Base-by-base conservation (phyloP, 106 monocot species). In the Dendrobium catenatum region DNA sequence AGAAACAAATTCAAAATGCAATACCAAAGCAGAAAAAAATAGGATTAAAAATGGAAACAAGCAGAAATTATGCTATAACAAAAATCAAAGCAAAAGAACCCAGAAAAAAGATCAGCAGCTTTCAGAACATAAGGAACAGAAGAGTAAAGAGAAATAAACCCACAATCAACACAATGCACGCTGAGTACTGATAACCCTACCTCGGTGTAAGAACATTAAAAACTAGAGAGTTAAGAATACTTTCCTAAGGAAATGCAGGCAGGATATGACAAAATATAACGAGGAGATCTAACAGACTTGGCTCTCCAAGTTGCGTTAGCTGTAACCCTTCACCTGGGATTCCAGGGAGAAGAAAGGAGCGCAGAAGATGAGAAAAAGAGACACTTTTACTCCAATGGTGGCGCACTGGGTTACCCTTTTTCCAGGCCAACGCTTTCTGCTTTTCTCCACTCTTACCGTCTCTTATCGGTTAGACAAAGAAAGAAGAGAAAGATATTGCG, bases 1-100 rank as follows among this genome's bases (percentile, higher is more conserved):
- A 76, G 76, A 42, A 76, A 27, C 49, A 26, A 76, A 48, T 49
- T 76, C 76, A 76, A 76, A 76, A 76, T 76, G 76, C 51, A 27
- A 17, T 20, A 48, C 11, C 76, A 76, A 26, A 74, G 49, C 13
- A 11, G 13, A 43, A 74, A 42, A 76, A 18, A 76, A 49, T 11
- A 18, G 51, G 19, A 2, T 4, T 3, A 49, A 48, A 48, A 76
- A 9, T 6, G 4, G 44, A 76, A 26, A 26, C 9, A 24, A 49
- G 24, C 49, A 49, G 49, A 5, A 42, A 10, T 74, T 33, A n/a
- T 6, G 2, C 20, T 6, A 61, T 4, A 20, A 6, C 22, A n/a
- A 22, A 61, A 2, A 33, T 31, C 37, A 70, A 31, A 70, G 11
- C 27, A 70, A 37, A 74, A n/a, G 3, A 22, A 22, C 22, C 5